phyloP scores from a whole-genome alignment of 257 asterid genomes.

The Voacanga thouarsii region DNA sequence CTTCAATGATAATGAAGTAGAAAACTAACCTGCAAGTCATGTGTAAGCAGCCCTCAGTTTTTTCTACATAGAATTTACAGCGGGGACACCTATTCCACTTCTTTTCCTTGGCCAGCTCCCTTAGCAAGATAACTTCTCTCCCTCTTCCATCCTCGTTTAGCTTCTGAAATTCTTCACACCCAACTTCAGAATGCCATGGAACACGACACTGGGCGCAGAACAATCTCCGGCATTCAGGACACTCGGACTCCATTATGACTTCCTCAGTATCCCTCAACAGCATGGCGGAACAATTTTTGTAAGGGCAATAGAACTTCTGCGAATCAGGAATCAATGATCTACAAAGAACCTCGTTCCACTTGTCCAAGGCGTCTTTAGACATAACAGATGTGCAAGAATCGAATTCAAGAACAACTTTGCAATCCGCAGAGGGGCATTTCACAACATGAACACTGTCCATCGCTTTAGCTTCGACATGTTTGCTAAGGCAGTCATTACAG shows the following conservation, averaged over 20 bases:
- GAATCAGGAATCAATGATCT: conserved; percentile 33
- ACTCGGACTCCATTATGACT: conserved; percentile 4
- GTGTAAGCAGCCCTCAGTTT: conserved; percentile 18
- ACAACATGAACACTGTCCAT: conserved; percentile 10
- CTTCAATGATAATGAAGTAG: neutral
- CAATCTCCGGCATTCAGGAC: conserved; percentile 20
- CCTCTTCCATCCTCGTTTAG: conserved; percentile 23
- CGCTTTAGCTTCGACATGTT: conserved; percentile 32
- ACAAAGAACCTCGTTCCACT: conserved; percentile 43
- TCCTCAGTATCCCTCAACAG: conserved; percentile 21
- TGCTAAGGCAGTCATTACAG: conserved; percentile 49
- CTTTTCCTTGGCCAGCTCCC: conserved; percentile 9
- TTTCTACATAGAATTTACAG: conserved; percentile 26
- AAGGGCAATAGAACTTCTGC: conserved; percentile 36
- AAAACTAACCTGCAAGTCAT: conserved; percentile 31
- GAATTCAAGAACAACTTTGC: conserved; percentile 31
- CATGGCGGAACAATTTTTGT: conserved; percentile 27
- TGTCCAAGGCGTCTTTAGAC: conserved; percentile 7
- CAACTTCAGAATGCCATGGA: conserved; percentile 28
- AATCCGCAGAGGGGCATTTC: conserved; percentile 50
- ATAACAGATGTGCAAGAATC: conserved; percentile 25
- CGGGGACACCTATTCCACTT: conserved; percentile 30
- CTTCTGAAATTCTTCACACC: conserved; percentile 21
- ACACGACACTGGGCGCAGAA: conserved; percentile 27
- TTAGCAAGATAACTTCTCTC: conserved; percentile 21